Evolutionary conservation across 73 alveolate species (phyloP), one percentile per base, ranked within the genome.

Genomic region (Paramecium bursaria): DNA sequence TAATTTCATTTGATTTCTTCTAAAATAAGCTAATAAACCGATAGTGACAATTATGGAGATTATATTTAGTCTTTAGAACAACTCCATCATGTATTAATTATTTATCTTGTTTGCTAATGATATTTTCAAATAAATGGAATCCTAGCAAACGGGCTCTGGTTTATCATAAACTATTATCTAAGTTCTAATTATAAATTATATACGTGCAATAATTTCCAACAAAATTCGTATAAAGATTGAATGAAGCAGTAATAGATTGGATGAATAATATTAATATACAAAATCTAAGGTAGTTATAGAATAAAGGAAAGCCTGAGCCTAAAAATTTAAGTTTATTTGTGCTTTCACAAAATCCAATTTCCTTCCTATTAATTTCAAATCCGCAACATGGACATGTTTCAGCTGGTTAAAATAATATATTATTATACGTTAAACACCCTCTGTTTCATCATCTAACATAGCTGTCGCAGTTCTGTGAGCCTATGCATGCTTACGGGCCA

Each of bases 341-440:
- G 39, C 30, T 49, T 21, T 74, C 86, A 7, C 73, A 48, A 49
- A 17, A 48, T 47, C 74, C 74, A 23, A 74, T 48, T 48, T 74
- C 74, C 17, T 48, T 46, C 23, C 67, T 53, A 25, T 53, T 82
- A 0, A 79, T 79, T 79, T 79, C 54, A 54, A 53, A 79, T 4
- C 76, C 89, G 35, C 89, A 79, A 23, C 89, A 79, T 13, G 89
- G 89, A 39, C 89, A 79, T 53, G 76, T 51, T 55, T 79, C 89
- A 52, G 61, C 82, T 67, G 27, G n/a, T n/a, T n/a, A n/a, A n/a
- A 9, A 67, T 35, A 67, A 0, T 2, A 13, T 25, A 11, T 7
- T 25, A 1, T 21, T 21, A 31, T 67, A 33, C 52, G n/a, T 30
- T 14, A 35, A 39, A 15, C 44, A 31, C 30, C 5, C 17, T 44